Base-by-base conservation (phyloP, 805 yeast species). In the Wickerhamomyces queroliae region DNA sequence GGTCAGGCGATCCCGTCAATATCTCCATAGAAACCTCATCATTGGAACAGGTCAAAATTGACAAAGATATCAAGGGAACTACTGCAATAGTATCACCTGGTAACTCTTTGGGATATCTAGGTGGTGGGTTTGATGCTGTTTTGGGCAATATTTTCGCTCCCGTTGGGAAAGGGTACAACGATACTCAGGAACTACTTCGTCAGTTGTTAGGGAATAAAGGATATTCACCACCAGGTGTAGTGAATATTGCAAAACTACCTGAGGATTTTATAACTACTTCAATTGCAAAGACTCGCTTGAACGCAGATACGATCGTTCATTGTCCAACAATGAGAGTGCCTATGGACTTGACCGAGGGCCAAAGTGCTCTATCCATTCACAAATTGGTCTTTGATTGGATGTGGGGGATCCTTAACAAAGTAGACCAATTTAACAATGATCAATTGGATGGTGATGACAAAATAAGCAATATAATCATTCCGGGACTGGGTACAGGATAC, bases 271-370 rank as follows among this genome's bases (percentile, higher is more conserved):
- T 42, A 5, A 38, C 44, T 7, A 44, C 51, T 20, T 48, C 66
- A 12, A 37, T 40, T 15, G 66, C 67, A n/a, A 58, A 63, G 63
- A 50, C 35, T 2, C 22, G 33, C 11, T 33, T 58, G 13, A 41
- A 45, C 16, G 59, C 66, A 3, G 53, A 58, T 33, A 52, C 60
- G 0, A 48, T 67, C 5, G 29, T 65, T 2, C 69, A 66, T 29
- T 20, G 64, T 5, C 71, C 72, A 1, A 66, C 71, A 2, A 67
- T 66, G 72, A 43, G 67, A 28, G 56, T 53, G 0, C 71, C 71
- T 0, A 39, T 53, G n/a, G 18, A 11, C n/a, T 25, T 25, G 12
- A 30, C 45, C 10, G 29, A 41, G n/a, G n/a, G n/a, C 6, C 33
- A 57, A 2, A 5, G 18, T 3, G 36, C 18, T 5, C 13, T 35